Evolutionary conservation across 2,329 filamentous ascomycete genomes (phyloP).

Genomic region (Pseudocercospora musae): DNA sequence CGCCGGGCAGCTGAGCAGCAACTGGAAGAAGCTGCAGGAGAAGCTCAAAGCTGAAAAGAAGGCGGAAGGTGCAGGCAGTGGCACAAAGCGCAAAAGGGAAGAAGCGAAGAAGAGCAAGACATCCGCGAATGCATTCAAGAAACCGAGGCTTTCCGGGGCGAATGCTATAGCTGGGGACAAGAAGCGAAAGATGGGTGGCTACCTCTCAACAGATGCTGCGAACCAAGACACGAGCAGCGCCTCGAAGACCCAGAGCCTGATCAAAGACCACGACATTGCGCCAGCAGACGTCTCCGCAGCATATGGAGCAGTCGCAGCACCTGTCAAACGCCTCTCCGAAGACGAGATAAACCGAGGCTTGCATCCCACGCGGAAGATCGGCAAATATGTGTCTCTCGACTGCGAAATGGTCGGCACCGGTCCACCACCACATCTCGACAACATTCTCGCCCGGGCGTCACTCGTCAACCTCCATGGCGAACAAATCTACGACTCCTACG

Average conservation of each 20-base stretch:
- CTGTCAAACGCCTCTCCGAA: conserved; percentile 56
- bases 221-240: conserved; percentile 49
- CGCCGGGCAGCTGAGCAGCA: conserved; percentile 48
- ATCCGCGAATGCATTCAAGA: conserved; percentile 20
- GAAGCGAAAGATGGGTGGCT: conserved; percentile 53
- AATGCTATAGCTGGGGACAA: conserved; percentile 11
- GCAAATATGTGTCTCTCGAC: conserved; percentile 89
- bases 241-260: conserved; percentile 32
- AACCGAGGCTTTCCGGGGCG: conserved; percentile 18
- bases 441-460: conserved; percentile 79
- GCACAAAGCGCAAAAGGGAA: conserved; percentile 35
- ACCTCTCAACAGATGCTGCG: conserved; percentile 30
- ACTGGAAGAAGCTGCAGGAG: conserved; percentile 76
- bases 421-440: conserved; percentile 62
- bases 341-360: conserved; percentile 34
- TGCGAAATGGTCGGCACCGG: conserved; percentile 98
- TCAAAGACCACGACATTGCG: conserved; percentile 50
- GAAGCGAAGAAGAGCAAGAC: conserved; percentile 20
- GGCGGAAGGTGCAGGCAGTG: conserved; percentile 31
- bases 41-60: conserved; percentile 44
- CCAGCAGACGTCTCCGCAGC: conserved; percentile 59
- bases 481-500: conserved; percentile 92
- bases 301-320: conserved; percentile 59
- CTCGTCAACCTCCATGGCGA: conserved; percentile 91
- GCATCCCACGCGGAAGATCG: conserved; percentile 60